Conservation (phyloP, 495 filamentous ascomycete genomes). For the Cudoniella acicularis region DNA sequence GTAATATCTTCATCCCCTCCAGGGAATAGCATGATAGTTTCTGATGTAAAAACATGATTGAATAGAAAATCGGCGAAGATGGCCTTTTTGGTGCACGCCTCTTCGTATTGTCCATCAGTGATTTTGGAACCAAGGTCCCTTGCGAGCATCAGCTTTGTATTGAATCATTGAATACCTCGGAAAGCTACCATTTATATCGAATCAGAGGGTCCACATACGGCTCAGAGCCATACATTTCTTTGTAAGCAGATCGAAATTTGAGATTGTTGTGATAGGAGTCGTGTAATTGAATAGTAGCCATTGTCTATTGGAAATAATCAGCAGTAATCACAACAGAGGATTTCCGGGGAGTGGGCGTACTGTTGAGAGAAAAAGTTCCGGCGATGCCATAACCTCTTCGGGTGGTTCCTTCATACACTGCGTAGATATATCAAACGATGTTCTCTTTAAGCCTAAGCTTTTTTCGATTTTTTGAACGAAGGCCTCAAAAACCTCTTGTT, state of each 20-base stretch:
- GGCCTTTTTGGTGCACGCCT: constrained; percentile 4
- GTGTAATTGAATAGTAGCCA: constrained; percentile 16
- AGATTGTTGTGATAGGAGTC: constrained; percentile 17
- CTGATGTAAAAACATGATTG: constrained; percentile 10
- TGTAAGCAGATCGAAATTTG: constrained; percentile 10
- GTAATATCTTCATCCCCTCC: constrained; percentile 4
- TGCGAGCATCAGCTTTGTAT: too few relatives aligned
- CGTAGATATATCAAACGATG: too few relatives aligned
- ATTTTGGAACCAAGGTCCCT: constrained; percentile 18
- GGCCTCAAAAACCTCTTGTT: too few relatives aligned
- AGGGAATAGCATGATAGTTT: constrained; percentile 21
- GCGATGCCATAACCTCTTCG: too few relatives aligned
- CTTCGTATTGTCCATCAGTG: neutral
- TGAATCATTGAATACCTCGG: too few relatives aligned
- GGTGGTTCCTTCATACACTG: too few relatives aligned
- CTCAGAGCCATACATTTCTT: constrained; percentile 4
- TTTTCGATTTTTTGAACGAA: too few relatives aligned
- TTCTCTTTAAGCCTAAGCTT: too few relatives aligned
- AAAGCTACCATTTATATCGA: constrained; percentile 20
- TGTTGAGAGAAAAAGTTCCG: constrained; percentile 15
- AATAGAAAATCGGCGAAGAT: constrained; percentile 20
- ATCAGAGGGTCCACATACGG: constrained; percentile 21
- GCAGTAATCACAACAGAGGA: neutral
- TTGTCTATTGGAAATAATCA: constrained; percentile 1
- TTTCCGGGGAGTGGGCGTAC: neutral